These are phyloP conservation scores for Aspergillus ustus DNA, from an alignment of 2,329 filamentous ascomycete genomes.

Conservation along the genomic window DNA sequence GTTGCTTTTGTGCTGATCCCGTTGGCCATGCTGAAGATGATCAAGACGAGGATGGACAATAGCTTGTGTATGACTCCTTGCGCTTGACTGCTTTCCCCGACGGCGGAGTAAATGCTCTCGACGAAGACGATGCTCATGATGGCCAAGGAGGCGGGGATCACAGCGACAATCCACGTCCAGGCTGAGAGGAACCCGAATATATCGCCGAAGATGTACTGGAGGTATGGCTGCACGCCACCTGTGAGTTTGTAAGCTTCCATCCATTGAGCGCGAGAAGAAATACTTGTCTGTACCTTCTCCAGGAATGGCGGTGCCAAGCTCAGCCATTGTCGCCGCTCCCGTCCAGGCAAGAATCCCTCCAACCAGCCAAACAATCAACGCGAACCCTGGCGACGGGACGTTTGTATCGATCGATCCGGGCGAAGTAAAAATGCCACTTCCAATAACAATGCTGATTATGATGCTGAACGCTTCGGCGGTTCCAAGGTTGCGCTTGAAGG, in stretches of 20 bases:
- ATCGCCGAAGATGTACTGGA: constrained; percentile 26
- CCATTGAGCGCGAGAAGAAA: neutral
- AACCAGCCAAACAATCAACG: constrained; percentile 23
- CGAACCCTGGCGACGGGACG: constrained; percentile 23
- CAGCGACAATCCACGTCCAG: constrained; percentile 27
- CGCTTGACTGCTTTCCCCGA: constrained; percentile 16
- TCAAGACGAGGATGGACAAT: constrained; percentile 18
- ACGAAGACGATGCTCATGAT: constrained; percentile 27
- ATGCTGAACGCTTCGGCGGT: constrained; percentile 25
- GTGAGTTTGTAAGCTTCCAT: neutral
- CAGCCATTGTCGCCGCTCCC: constrained; percentile 24
- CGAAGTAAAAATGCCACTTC: constrained; percentile 25
- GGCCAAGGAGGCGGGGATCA: constrained; percentile 24
- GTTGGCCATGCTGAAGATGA: constrained; percentile 20
- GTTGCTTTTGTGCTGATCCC: constrained; percentile 24
- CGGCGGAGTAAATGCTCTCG: constrained; percentile 24
- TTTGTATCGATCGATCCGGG: constrained; percentile 25
- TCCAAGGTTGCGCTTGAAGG: constrained; percentile 23
- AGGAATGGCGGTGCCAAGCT: constrained; percentile 24
- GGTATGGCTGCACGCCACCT: constrained; percentile 26
- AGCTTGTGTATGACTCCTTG: constrained; percentile 18
- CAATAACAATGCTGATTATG: constrained; percentile 28
- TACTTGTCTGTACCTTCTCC: constrained; percentile 18
- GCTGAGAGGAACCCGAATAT: constrained; percentile 24
- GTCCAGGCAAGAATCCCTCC: constrained; percentile 25